Percentiles rank a stretch among this genome's conserved stretches.
These are phyloP conservation scores for Cicer cuneatum DNA, from an alignment of 306 rosid genomes.

Conservation along the genomic window DNA sequence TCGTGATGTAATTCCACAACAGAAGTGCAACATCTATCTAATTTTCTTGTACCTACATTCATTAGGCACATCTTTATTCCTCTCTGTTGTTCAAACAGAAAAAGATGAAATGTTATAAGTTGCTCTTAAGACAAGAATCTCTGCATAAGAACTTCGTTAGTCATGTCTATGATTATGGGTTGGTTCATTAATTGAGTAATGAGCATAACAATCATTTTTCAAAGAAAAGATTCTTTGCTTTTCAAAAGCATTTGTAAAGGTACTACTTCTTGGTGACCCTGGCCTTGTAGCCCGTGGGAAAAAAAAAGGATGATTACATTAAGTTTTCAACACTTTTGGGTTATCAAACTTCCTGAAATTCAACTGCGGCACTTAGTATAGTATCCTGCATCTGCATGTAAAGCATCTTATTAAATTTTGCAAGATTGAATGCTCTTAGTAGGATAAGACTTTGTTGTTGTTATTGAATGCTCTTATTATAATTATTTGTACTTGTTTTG, in stretches of 20 bases:
- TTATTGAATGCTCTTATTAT: slow-evolving; percentile 24
- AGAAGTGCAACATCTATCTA: slow-evolving; percentile 16
- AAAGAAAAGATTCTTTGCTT: slow-evolving; percentile 28
- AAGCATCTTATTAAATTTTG: slow-evolving; percentile 18
- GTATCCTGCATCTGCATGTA: slow-evolving; percentile 24
- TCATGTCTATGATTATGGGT: slow-evolving; percentile 23
- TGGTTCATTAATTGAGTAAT: slow-evolving; percentile 38
- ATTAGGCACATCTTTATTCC: slow-evolving; percentile 23
- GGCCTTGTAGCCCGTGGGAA: slow-evolving; percentile 35
- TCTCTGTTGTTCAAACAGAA: slow-evolving; percentile 20
- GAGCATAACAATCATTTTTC: not conserved
- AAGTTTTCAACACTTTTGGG: too few relatives aligned
- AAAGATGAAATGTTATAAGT: slow-evolving; percentile 18
- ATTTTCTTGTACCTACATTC: slow-evolving; percentile 15
- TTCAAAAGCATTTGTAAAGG: slow-evolving; percentile 28
- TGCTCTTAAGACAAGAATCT: slow-evolving; percentile 4
- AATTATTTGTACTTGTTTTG: slow-evolving; percentile 43
- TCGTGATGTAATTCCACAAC: slow-evolving; percentile 15
- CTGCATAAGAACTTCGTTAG: not conserved
- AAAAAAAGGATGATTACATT: too few relatives aligned
- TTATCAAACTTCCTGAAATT: too few relatives aligned
- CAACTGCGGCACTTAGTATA: slow-evolving; percentile 3
- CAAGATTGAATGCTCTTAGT: slow-evolving; percentile 10
- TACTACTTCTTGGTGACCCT: slow-evolving; percentile 9
- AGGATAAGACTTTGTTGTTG: not conserved